phyloP scores from a whole-genome alignment of 148 eudicot genomes.

The Gaultheria prostrata region DNA sequence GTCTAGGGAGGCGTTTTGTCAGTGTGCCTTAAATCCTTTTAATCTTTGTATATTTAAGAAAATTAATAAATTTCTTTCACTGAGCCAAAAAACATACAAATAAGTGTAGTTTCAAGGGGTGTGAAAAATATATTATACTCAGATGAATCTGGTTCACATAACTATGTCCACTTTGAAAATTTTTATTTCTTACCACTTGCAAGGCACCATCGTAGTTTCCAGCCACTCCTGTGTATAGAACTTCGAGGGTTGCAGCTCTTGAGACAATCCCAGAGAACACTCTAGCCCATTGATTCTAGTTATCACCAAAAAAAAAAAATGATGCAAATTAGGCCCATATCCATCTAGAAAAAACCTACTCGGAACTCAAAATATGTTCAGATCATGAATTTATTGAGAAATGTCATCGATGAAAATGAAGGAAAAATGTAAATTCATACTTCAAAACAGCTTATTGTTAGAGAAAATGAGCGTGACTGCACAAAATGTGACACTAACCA shows the following conservation, averaged over 20 bases:
- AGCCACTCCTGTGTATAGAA: slow-evolving; percentile 43
- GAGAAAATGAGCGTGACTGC: not conserved
- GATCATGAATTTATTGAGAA: not conserved
- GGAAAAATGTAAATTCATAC: no score
- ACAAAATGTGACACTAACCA: slow-evolving; percentile 26
- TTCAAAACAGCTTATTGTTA: no score
- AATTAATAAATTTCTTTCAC: no score
- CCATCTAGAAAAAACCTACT: not conserved
- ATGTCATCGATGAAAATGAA: not conserved
- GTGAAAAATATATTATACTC: no score
- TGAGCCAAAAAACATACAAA: no score
- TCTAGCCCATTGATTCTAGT: slow-evolving; percentile 40
- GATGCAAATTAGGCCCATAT: not conserved
- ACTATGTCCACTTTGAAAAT: no score
- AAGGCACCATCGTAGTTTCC: slow-evolving; percentile 45
- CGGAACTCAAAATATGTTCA: not conserved
- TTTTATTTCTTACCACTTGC: slow-evolving; percentile 36
- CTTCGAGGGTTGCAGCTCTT: slow-evolving; percentile 34
- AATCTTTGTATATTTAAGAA: no score
- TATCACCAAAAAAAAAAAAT: not conserved
- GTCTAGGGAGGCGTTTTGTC: no score
- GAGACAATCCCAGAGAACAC: slow-evolving; percentile 48
- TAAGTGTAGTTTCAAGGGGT: no score
- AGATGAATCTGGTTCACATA: no score
- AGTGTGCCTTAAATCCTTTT: no score